These are phyloP conservation scores for Talaromyces sp. DNA, from an alignment of 2,329 filamentous ascomycete genomes.

Conservation along the genomic window DNA sequence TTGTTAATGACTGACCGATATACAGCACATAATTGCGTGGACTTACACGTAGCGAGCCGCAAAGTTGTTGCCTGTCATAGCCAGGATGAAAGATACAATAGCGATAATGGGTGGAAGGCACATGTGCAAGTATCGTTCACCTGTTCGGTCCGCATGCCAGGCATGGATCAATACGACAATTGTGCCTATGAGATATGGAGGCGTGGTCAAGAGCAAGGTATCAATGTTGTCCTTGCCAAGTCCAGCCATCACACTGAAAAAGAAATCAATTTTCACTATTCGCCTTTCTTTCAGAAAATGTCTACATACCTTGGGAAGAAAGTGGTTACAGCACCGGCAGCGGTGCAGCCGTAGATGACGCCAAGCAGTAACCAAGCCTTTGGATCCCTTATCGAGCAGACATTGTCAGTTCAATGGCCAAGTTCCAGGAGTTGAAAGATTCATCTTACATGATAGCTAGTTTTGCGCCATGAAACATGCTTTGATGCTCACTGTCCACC, in stretches of 20 bases:
- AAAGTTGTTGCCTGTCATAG: conserved; percentile 56
- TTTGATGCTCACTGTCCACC: conserved; percentile 53
- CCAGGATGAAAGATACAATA: conserved; percentile 63
- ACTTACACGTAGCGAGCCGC: conserved; percentile 58
- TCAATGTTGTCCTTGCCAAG: conserved; percentile 42
- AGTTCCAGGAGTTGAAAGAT: neutral
- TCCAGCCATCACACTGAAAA: conserved; percentile 14
- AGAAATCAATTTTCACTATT: neutral
- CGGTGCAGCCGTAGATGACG: conserved; percentile 15
- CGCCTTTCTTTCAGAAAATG: neutral
- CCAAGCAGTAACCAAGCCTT: conserved; percentile 16
- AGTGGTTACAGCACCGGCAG: conserved; percentile 15
- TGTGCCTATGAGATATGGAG: conserved; percentile 59
- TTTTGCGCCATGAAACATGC: conserved; percentile 45
- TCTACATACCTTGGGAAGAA: conserved; percentile 15
- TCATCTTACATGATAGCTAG: neutral
- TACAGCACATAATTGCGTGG: neutral
- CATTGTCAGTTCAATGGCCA: neutral
- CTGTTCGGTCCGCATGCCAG: conserved; percentile 66
- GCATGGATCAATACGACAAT: conserved; percentile 62
- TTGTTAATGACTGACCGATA: neutral
- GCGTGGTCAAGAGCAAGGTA: conserved; percentile 60
- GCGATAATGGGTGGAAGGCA: conserved; percentile 58
- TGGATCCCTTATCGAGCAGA: conserved; percentile 7
- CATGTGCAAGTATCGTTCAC: conserved; percentile 68